phyloP scores from a whole-genome alignment of 1,284 basidiomycete species.

The Puccinia triticina region DNA sequence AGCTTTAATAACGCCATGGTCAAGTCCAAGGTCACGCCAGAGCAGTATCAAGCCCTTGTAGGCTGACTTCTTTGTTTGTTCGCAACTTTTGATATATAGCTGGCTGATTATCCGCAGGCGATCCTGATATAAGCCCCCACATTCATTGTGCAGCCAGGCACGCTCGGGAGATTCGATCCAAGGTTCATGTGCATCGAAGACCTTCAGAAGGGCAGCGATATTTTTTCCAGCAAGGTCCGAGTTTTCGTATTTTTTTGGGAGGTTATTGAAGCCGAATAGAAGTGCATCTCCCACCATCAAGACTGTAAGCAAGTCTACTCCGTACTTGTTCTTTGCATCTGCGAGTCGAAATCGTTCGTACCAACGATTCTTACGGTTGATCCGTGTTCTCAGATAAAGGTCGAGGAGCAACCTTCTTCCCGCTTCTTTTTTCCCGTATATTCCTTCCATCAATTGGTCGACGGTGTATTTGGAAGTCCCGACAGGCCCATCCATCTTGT shows the following conservation, averaged over 20 bases:
- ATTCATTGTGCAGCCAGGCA: neutral
- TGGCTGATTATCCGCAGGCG: neutral
- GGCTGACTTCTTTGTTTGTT: neutral
- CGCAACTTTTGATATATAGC: neutral
- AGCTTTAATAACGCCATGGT: neutral
- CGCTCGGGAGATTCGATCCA: constrained; percentile 13
- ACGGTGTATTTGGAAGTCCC: neutral
- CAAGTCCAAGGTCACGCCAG: neutral
- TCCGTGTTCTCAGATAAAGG: neutral
- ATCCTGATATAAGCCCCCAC: neutral
- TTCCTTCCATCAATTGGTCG: neutral
- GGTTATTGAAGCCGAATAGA: neutral
- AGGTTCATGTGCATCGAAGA: neutral
- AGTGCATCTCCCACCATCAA: neutral
- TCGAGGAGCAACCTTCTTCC: neutral
- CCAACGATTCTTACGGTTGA: neutral
- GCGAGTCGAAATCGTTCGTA: neutral
- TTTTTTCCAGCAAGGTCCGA: neutral
- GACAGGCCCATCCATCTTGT: neutral
- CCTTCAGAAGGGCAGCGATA: neutral
- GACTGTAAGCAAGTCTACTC: neutral
- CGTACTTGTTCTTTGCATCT: neutral
- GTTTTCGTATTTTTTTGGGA: neutral
- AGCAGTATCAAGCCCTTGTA: neutral
- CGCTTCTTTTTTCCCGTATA: neutral